These are phyloP conservation scores for Thielaviopsis populi DNA, from an alignment of 2,329 filamentous ascomycete genomes.

Conservation along the genomic window DNA sequence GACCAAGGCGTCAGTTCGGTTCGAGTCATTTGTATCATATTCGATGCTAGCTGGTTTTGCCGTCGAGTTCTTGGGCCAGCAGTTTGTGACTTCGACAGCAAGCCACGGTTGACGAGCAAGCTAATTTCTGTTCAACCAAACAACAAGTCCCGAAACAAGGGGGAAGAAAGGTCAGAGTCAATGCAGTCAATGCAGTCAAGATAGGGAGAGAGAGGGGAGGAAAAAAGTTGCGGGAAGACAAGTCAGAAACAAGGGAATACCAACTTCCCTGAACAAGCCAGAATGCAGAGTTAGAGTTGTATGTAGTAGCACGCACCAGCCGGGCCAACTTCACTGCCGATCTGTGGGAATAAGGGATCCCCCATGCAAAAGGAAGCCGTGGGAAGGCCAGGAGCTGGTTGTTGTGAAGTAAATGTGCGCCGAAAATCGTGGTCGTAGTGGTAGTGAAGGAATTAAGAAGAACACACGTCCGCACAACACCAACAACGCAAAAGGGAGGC, in stretches of 20 bases:
- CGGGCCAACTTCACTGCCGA: neutral
- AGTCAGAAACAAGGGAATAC: neutral
- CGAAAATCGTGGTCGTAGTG: neutral
- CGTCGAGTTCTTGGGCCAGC: no score
- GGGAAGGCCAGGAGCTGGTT: neutral
- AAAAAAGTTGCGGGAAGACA: neutral
- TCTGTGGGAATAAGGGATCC: slow-evolving; percentile 1
- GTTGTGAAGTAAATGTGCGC: neutral
- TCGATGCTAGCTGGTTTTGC: no score
- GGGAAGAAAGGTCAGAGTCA: no score
- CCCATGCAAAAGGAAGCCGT: neutral
- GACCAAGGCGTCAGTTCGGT: no score
- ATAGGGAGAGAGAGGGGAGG: neutral
- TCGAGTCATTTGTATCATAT: no score
- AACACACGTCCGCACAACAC: neutral
- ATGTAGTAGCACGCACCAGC: neutral
- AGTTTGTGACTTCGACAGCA: no score
- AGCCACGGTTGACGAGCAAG: no score
- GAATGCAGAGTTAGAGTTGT: neutral
- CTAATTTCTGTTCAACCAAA: no score
- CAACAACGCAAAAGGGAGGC: neutral
- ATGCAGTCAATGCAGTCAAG: neutral
- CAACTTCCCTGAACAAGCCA: neutral
- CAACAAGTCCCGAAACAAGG: no score
- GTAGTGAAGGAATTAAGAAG: neutral